Base-by-base conservation (phyloP, 495 filamentous ascomycete genomes). In the Penicillium pancosmium region DNA sequence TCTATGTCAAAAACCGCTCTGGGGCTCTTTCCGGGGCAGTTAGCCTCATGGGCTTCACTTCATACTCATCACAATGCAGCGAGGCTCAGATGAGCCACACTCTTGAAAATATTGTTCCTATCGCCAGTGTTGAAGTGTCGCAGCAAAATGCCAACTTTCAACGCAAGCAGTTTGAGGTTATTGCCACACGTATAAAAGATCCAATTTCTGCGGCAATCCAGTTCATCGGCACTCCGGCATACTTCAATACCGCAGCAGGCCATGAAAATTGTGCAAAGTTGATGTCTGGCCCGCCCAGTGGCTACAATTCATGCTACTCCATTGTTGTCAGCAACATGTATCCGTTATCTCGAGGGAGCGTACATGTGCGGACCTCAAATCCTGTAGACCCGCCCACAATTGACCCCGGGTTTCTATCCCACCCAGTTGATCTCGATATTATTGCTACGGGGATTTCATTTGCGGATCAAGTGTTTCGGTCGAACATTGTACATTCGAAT, bases 391-490 rank as follows among this genome's bases (percentile, higher is more conserved):
- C 35, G 10, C 44, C 62, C 11, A 61, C 16, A 21, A 55, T 69
- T 21, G 70, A 74, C 47, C 68, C 66, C 7, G 48, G 41, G 5
- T 68, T 64, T 41, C 52, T 63, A 5, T 56, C 64, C 8, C 66
- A 74, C 41, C 57, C 61, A 4, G 51, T 66, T 3, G 72, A 73
- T 44, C 21, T 71, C 1, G 53, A 61, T 13, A 60, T 79, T 25
- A 69, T 79, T 13, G 74, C 72, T 21, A 70, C 74, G 54, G 69
- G 68, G 36, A 63, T 75, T 50, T 68, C 69, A 41, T 80, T 82
- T 57, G 64, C 78, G 36, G 76, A 78, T 47, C 50, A 41, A 19
- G 50, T 60, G 25, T 47, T 54, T 33, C 27, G 46, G 25, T 55
- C 53, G 27, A n/a, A 16, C 5, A 4, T 33, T n/a, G 36, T 59